Base-by-base conservation (phyloP, 345 rosid species). In the Salix udensis region DNA sequence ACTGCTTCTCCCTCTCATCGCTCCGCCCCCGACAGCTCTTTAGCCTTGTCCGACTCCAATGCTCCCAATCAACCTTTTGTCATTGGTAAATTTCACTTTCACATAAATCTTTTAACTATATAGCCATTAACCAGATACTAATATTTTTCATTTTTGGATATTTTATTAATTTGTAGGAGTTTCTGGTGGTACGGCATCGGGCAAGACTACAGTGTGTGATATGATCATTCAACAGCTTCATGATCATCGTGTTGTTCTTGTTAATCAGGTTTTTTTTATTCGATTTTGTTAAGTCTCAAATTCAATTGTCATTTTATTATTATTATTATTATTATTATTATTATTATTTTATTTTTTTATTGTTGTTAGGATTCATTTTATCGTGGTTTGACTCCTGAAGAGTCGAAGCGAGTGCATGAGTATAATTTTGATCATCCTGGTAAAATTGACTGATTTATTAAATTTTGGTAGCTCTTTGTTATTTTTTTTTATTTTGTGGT, bases 401-500 rank as follows among this genome's bases (percentile, higher is more conserved):
- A 96, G 82, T 75, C 85, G 36, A 80, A 86, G 69, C 92, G 88
- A 66, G 99, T 88, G 24, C 97, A 92, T 19, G 99, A 96, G 86
- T 96, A 96, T 82, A 96, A 96, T 88, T 96, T 96, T 80, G 99
- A 96, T 72, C 99, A 96, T 83, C 98, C 99, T 50, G 99, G 98
- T 96, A 88, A 65, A 39, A 36, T 26, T 30, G 13, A 34, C 39
- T 11, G 15, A 16, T 58, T 36, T 2, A 15, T 67, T n/a, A 21
- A 39, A 24, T 68, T 39, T 42, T 4, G 19, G 6, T 18, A 68
- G 16, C 50, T 46, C 50, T 46, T 13, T 46, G 50, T 40, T 40
- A 66, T 14, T 13, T 12, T 0, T 3, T 23, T 7, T 9, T 64
- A 31, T 64, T 13, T 64, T 26, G 7, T 64, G 15, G 30, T 62